Conservation (phyloP, 2,329 filamentous ascomycete species). For the Periconia sp. region DNA sequence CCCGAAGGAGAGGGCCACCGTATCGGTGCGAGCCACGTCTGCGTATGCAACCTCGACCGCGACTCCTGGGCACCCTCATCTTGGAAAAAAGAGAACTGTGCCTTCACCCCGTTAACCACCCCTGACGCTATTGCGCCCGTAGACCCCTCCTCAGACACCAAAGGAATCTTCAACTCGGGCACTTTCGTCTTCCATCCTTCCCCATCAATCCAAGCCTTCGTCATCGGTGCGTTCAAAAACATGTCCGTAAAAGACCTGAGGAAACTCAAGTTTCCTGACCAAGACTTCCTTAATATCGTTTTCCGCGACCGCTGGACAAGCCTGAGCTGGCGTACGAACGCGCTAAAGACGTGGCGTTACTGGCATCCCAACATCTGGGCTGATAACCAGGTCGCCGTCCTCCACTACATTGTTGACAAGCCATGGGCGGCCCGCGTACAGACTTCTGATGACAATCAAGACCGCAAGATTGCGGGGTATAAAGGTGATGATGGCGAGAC, state of each 20-base stretch:
- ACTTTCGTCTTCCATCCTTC: conserved; percentile 55
- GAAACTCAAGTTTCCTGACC: conserved; percentile 55
- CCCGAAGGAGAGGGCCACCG: conserved; percentile 24
- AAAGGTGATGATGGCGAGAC: conserved; percentile 54
- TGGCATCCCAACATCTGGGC: conserved; percentile 56
- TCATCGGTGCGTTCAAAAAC: conserved; percentile 46
- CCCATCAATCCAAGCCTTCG: conserved; percentile 40
- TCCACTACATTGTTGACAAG: conserved; percentile 61
- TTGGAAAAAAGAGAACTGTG: conserved; percentile 54
- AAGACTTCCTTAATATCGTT: conserved; percentile 56
- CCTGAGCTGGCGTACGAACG: conserved; percentile 55
- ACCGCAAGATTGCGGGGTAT: conserved; percentile 44
- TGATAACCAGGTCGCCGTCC: conserved; percentile 50
- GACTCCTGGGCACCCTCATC: conserved; percentile 54
- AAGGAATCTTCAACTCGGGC: conserved; percentile 54
- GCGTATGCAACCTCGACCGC: conserved; percentile 55
- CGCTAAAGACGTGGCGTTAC: conserved; percentile 57
- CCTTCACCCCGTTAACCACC: conserved; percentile 47
- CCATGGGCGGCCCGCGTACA: conserved; percentile 53
- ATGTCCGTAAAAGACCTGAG: conserved; percentile 38
- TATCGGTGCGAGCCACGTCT: conserved; percentile 54
- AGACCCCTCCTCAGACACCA: conserved; percentile 38
- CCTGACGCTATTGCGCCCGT: conserved; percentile 36
- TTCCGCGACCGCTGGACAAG: conserved; percentile 49
- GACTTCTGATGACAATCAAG: conserved; percentile 10